Conservation (phyloP, 352 stramenopile genomes). For the Phytopythium cucurbitacearum region DNA sequence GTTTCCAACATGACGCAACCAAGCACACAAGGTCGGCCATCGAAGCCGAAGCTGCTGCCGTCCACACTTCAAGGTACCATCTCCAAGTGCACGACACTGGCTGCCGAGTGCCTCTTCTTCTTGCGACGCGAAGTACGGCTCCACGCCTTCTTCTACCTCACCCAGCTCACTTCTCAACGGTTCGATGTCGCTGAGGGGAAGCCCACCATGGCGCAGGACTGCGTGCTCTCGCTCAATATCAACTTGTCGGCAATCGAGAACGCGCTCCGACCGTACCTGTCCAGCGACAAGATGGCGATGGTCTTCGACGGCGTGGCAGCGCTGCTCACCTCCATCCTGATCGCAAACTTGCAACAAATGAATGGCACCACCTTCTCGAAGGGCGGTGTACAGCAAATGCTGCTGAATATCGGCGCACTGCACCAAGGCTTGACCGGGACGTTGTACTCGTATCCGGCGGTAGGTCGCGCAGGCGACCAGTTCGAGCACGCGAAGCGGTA, state of each 20-base stretch:
- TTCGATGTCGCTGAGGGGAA: slow-evolving; percentile 56
- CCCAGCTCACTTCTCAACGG: slow-evolving; percentile 60
- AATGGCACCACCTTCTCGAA: slow-evolving; percentile 53
- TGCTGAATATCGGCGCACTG: slow-evolving; percentile 69
- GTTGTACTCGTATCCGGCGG: slow-evolving; percentile 63
- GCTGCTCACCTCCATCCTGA: slow-evolving; percentile 57
- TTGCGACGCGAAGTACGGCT: slow-evolving; percentile 69
- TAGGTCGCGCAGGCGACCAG: slow-evolving; percentile 37
- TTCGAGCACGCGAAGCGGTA: slow-evolving; percentile 81
- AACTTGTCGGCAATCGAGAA: slow-evolving; percentile 75
- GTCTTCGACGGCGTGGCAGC: slow-evolving; percentile 70
- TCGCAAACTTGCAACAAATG: slow-evolving; percentile 66
- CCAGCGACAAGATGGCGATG: slow-evolving; percentile 70
- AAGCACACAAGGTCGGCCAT: background rate
- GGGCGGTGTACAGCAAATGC: slow-evolving; percentile 74
- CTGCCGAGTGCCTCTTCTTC: slow-evolving; percentile 77
- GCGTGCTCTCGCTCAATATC: slow-evolving; percentile 68
- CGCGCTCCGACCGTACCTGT: slow-evolving; percentile 63
- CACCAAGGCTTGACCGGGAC: slow-evolving; percentile 71
- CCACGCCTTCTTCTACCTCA: slow-evolving; percentile 76
- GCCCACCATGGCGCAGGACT: slow-evolving; percentile 65
- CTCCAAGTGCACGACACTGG: slow-evolving; percentile 65
- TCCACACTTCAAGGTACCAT: slow-evolving; percentile 52
- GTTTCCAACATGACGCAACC: slow-evolving; percentile 10
- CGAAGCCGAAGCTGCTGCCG: slow-evolving; percentile 2